Evolutionary conservation across 345 rosid species (phyloP), one percentile per base, ranked within the genome.

Genomic region (Hypericum perforatum): DNA sequence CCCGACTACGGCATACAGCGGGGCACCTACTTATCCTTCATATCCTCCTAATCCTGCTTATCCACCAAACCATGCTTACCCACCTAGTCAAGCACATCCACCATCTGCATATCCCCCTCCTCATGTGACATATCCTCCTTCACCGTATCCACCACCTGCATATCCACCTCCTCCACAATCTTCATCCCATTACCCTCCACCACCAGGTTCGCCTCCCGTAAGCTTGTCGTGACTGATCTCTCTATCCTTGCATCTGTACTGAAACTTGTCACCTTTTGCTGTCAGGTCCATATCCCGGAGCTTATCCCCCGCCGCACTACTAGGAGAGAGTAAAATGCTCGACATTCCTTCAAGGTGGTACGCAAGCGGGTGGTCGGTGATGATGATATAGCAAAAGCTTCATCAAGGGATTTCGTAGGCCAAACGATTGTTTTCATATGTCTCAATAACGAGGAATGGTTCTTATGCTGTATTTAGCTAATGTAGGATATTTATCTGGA

Each of bases 231-330:
- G 60, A 51, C 60, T 68, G 14, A 67, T 70, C 3, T 55, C 67
- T 37, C 67, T 67, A 16, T 56, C 5, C 6, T 53, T 8, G 14
- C 52, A 55, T 49, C 14, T 11, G 16, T 32, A 40, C 13, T 50
- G 13, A 53, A 36, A 53, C 13, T 52, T 45, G 16, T 9, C 36
- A 59, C 9, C 42, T 39, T 55, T 55, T 49, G 29, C 41, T 39
- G 52, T 47, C 72, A 79, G 91, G 78, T 69, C 81, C 81, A 53
- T 79, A 60, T 49, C 77, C 74, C 10, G 87, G 95, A 49, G 53
- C 42, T 14, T 77, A 75, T 69, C 81, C 88, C 12, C 82, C 83
- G 0, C 86, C 71, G 44, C 84, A 79, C 0, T 78, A 86, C 73
- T 83, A 54, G 62, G 63, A 49, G 7, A 48, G 15, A 61, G 47